Conservation (phyloP, 495 filamentous ascomycete genomes). For the Cairneyella variabilis region DNA sequence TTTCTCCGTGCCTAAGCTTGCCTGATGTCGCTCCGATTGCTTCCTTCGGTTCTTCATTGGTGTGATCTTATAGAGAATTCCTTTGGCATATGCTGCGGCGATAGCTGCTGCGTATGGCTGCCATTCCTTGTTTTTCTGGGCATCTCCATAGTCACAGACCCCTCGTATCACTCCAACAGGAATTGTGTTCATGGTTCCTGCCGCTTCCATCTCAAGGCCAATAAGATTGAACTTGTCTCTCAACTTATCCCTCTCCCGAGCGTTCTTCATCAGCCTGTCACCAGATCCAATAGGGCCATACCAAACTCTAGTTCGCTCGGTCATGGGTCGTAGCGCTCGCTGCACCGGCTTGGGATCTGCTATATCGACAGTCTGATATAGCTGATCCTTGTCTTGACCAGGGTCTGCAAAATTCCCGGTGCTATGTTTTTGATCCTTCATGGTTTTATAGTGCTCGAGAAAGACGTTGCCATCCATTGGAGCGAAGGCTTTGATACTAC, state of each 20-base stretch:
- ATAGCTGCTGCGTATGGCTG: constrained; percentile 36
- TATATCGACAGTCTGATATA: constrained; percentile 5
- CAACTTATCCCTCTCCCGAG: constrained; percentile 6
- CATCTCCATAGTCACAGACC: constrained; percentile 38
- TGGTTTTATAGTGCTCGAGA: constrained; percentile 23
- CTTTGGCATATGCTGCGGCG: constrained; percentile 39
- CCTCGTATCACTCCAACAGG: constrained; percentile 32
- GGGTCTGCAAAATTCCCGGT: constrained; percentile 25
- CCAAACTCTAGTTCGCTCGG: constrained; percentile 22
- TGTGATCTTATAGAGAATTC: constrained; percentile 20
- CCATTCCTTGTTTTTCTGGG: constrained; percentile 40
- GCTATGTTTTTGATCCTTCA: constrained; percentile 18
- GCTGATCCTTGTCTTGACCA: constrained; percentile 24
- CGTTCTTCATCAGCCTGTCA: constrained; percentile 23
- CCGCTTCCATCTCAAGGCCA: constrained; percentile 19
- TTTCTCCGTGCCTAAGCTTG: no score
- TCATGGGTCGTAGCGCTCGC: constrained; percentile 14
- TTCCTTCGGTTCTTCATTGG: neutral
- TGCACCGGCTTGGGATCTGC: neutral
- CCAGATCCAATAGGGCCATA: constrained; percentile 33
- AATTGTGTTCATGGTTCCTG: constrained; percentile 7
- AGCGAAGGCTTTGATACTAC: constrained; percentile 18
- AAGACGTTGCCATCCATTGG: constrained; percentile 15
- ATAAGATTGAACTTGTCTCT: constrained; percentile 26
- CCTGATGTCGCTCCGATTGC: no score